Percentiles rank a stretch among this genome's conserved stretches.
These are phyloP conservation scores for Passiflora organensis DNA, from an alignment of 345 rosid species.

Conservation along the genomic window DNA sequence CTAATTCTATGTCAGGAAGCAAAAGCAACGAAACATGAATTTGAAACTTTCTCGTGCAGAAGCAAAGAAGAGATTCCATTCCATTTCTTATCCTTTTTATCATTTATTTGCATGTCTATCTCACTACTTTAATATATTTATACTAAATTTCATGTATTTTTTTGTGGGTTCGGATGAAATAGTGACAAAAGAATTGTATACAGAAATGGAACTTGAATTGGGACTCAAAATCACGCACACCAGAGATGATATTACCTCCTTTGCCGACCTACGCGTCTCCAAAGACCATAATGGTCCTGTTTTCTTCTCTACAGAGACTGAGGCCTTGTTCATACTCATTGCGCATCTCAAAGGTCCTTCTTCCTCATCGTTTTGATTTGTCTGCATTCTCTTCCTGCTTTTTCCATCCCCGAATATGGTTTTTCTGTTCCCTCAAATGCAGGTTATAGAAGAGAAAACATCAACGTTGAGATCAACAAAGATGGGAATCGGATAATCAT, in stretches of 20 bases:
- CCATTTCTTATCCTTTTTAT: too few species aligned
- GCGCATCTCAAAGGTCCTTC: constrained; percentile 68
- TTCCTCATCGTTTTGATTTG: background rate
- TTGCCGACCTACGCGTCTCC: constrained; percentile 38
- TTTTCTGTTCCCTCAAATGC: constrained; percentile 13
- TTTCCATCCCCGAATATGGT: background rate
- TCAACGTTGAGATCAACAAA: constrained; percentile 57
- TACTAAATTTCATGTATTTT: too few species aligned
- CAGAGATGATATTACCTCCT: constrained; percentile 54
- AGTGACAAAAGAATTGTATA: too few species aligned
- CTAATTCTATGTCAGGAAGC: too few species aligned
- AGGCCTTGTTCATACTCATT: constrained; percentile 55
- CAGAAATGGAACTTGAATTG: constrained; percentile 71
- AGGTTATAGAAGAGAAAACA: constrained; percentile 61
- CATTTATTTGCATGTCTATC: too few species aligned
- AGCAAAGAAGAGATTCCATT: too few species aligned
- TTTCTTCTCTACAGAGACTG: constrained; percentile 67
- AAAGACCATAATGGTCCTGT: constrained; percentile 51
- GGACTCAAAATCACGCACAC: constrained; percentile 67
- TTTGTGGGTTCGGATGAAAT: too few species aligned
- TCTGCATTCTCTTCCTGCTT: background rate
- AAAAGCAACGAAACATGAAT: too few species aligned
- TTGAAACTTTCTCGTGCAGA: too few species aligned
- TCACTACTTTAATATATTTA: too few species aligned
- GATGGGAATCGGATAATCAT: constrained; percentile 54